Evolutionary conservation across 495 filamentous ascomycete species (phyloP).

Genomic region (Xylaria cubensis): DNA sequence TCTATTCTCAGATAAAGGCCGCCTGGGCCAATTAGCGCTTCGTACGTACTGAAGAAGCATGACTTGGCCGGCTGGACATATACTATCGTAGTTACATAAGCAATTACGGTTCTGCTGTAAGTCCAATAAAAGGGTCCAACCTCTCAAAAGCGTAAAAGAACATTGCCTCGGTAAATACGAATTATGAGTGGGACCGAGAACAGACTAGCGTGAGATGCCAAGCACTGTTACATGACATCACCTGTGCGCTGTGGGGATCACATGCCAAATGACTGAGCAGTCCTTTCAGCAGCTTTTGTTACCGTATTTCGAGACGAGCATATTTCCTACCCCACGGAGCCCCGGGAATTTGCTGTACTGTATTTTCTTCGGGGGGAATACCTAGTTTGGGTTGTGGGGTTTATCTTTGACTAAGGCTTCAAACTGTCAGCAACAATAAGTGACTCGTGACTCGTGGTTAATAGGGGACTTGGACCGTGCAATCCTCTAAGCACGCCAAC

Average conservation of each 20-base stretch:
- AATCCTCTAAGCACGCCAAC: neutral
- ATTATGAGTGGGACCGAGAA: neutral
- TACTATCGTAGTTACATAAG: too few relatives aligned
- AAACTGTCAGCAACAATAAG: constrained; percentile 10
- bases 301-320: neutral
- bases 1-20: too few relatives aligned
- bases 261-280: constrained; percentile 18
- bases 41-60: too few relatives aligned
- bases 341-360: neutral
- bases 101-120: too few relatives aligned
- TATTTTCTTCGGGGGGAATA: constrained; percentile 5
- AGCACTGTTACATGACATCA: constrained; percentile 14
- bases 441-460: constrained; percentile 19
- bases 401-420: neutral
- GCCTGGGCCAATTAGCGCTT: too few relatives aligned
- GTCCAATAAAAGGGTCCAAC: too few relatives aligned
- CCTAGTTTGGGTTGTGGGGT: constrained; percentile 8
- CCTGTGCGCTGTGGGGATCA: constrained; percentile 6
- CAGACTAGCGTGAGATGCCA: neutral
- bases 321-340: neutral
- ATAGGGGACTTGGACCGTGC: constrained; percentile 9
- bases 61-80: too few relatives aligned
- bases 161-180: constrained; percentile 2
- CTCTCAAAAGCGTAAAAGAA: too few relatives aligned
- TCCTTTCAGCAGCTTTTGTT: neutral